Conservation (phyloP, 129 eudicot species). For the Cynara cardunculus region DNA sequence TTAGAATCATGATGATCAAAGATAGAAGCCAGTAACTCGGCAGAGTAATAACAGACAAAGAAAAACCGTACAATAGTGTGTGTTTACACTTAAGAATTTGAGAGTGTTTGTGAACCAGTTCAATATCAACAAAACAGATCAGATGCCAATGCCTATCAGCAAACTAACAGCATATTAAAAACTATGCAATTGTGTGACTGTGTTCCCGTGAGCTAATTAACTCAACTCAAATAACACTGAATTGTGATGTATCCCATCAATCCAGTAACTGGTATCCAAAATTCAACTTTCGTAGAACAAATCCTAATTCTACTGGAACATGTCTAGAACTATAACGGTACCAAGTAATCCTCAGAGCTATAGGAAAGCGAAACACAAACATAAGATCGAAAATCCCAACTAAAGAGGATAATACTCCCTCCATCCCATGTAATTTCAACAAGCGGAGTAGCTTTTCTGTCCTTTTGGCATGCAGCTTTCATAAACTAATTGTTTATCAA, state of each 20-base stretch:
- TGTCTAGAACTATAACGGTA: neutral
- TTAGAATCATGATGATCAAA: neutral
- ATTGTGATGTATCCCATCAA: neutral
- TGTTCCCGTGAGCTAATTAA: neutral
- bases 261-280: neutral
- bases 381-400: neutral
- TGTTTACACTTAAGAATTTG: neutral
- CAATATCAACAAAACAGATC: neutral
- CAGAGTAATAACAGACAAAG: neutral
- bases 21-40: neutral
- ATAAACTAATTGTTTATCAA: neutral
- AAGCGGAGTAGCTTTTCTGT: neutral
- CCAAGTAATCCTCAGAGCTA: neutral
- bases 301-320: neutral
- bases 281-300: neutral
- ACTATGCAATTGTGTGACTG: neutral
- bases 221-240: neutral
- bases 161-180: neutral
- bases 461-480: neutral
- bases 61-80: neutral
- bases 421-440: neutral
- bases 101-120: neutral
- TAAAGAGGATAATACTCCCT: neutral
- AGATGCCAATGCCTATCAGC: neutral
- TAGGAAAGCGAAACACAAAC: neutral